A percentile compares a stretch with the other conserved stretches of the same genome.
Evolutionary conservation across 495 filamentous ascomycete genomes (phyloP).

Genomic region (Achaetomiella virescens): DNA sequence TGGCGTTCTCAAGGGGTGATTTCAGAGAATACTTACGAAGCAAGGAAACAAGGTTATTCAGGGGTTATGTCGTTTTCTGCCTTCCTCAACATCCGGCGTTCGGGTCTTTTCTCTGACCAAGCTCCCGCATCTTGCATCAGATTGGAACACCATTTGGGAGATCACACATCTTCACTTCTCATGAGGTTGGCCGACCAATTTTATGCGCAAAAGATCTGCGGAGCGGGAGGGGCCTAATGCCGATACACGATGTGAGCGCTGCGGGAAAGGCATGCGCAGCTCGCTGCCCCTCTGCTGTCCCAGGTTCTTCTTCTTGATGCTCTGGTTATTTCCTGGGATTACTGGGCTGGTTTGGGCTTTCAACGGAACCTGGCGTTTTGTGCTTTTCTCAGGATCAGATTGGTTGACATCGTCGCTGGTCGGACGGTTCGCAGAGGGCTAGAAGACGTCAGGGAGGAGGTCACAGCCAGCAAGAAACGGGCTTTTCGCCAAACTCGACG

Average conservation of each 20-base stretch:
- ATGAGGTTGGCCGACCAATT: conserved; percentile 46
- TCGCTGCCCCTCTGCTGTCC: conserved; percentile 17
- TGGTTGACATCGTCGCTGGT: conserved; percentile 23
- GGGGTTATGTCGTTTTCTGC: conserved; percentile 2
- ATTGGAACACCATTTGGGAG: conserved; percentile 47
- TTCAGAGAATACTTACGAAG: conserved; percentile 5
- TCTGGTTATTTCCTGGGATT: conserved; percentile 20
- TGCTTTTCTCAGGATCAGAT: conserved; percentile 8
- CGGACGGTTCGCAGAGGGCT: conserved; percentile 20
- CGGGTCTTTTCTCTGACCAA: conserved; percentile 30
- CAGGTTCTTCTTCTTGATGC: conserved; percentile 16
- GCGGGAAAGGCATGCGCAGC: conserved; percentile 19
- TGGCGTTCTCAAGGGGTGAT: conserved; percentile 17
- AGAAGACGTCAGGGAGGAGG: conserved; percentile 11
- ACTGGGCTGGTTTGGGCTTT: conserved; percentile 24
- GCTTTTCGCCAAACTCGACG: conserved; percentile 5
- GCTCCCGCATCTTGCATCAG: conserved; percentile 38
- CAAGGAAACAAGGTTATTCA: conserved; percentile 12
- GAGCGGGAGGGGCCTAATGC: conserved; percentile 34
- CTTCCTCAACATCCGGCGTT: conserved; percentile 26
- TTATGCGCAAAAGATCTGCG: conserved; percentile 30
- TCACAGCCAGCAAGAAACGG: conserved; percentile 9
- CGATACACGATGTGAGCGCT: conserved; percentile 28
- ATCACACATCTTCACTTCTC: conserved; percentile 43
- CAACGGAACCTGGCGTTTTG: conserved; percentile 19